Evolutionary conservation across 306 rosid genomes (phyloP).

Genomic region (Argentina anserina): DNA sequence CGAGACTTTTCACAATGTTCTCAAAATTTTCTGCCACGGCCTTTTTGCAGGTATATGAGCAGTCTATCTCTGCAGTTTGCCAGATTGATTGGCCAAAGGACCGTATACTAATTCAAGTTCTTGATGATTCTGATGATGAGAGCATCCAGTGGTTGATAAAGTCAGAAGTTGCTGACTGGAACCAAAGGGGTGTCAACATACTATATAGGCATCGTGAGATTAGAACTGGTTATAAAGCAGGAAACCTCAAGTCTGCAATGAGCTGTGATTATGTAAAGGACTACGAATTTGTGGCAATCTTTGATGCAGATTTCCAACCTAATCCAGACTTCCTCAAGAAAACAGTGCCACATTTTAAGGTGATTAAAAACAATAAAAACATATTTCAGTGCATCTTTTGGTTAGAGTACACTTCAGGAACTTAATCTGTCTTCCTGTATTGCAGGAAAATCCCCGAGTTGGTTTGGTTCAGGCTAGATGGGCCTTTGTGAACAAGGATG

Average conservation of each 20-base stretch:
- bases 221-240: constrained; percentile 96
- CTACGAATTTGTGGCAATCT: constrained; percentile 90
- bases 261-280: constrained; percentile 77
- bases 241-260: constrained; percentile 97
- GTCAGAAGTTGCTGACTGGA: constrained; percentile 78
- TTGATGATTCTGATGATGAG: constrained; percentile 88
- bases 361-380: constrained; percentile 22
- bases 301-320: constrained; percentile 96
- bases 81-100: constrained; percentile 92
- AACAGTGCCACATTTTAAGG: constrained; percentile 92
- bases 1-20: constrained; percentile 15
- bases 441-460: constrained; percentile 76
- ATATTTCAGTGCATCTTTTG: constrained; percentile 8
- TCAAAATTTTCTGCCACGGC: constrained; percentile 9
- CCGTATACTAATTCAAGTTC: constrained; percentile 80
- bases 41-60: constrained; percentile 82
- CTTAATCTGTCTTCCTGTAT: constrained; percentile 17
- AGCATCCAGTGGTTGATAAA: constrained; percentile 74
- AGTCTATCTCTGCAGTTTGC: constrained; percentile 89
- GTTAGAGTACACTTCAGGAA: constrained; percentile 15
- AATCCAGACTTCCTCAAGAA: constrained; percentile 87
- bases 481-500: constrained; percentile 90
- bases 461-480: constrained; percentile 96
- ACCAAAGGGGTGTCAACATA: constrained; percentile 73
- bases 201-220: constrained; percentile 74